Conservation (phyloP, 1,284 basidiomycete species). For the Cutaneotrichosporon dermatis region DNA sequence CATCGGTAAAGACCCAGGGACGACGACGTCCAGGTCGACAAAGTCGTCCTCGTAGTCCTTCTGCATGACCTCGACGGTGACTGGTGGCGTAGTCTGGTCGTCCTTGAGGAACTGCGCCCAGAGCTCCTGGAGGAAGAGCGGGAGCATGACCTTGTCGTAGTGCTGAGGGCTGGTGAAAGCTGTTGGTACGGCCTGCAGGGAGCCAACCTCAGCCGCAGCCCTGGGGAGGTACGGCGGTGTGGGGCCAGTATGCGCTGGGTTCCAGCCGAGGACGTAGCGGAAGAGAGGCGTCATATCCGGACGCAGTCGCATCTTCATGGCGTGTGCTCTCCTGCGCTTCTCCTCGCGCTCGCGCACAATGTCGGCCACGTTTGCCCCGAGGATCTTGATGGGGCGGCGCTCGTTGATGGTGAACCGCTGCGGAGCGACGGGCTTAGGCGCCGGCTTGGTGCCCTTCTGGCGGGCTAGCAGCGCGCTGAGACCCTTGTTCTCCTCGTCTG, state of each 20-base stretch:
- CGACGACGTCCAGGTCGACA: conserved; percentile 40
- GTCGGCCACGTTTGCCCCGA: conserved; percentile 52
- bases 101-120: conserved; percentile 84
- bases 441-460: conserved; percentile 17
- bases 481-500: conserved; percentile 56
- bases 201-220: conserved; percentile 43
- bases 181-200: conserved; percentile 57
- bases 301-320: conserved; percentile 66
- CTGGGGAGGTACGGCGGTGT: conserved; percentile 55
- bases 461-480: conserved; percentile 60
- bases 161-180: conserved; percentile 63
- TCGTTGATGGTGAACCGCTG: conserved; percentile 42
- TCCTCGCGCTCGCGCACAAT: conserved; percentile 43
- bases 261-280: conserved; percentile 78
- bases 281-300: conserved; percentile 80
- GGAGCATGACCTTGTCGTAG: conserved; percentile 74
- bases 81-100: conserved; percentile 59
- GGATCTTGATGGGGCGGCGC: conserved; percentile 61
- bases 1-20: conserved; percentile 56
- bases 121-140: conserved; percentile 83
- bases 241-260: conserved; percentile 66
- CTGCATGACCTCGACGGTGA: conserved; percentile 66
- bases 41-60: conserved; percentile 47
- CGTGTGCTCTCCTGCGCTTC: conserved; percentile 60
- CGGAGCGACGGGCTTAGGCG: conserved; percentile 51